These are phyloP conservation scores for Brassica balearica DNA, from an alignment of 441 rosid genomes.

Conservation along the genomic window DNA sequence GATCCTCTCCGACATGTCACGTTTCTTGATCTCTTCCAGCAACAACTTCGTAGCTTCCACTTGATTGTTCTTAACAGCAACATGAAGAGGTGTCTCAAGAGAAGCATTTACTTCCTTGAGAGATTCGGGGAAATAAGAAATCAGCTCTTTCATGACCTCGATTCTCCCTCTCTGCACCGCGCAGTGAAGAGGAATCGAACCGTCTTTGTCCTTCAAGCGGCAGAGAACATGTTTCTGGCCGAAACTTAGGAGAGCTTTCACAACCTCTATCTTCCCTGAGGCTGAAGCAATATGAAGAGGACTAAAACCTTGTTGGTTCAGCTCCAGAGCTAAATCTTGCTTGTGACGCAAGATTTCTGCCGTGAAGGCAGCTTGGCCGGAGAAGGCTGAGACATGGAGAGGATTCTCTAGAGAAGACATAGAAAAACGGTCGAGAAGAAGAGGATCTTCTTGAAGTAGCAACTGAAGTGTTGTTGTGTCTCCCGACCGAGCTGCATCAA, in stretches of 20 bases:
- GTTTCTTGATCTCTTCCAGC: constrained; percentile 22
- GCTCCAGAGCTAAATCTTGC: constrained; percentile 33
- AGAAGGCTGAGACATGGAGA: constrained; percentile 43
- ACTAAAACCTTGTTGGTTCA: constrained; percentile 39
- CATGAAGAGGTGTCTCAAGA: constrained; percentile 39
- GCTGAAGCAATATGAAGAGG: constrained; percentile 51
- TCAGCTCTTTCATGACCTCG: constrained; percentile 14
- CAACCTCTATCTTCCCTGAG: constrained; percentile 37
- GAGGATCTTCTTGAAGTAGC: constrained; percentile 43
- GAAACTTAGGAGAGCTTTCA: constrained; percentile 27
- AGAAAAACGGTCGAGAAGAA: constrained; percentile 39
- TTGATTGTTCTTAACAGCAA: constrained; percentile 38
- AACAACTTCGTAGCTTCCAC: constrained; percentile 33
- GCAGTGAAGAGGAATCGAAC: constrained; percentile 35
- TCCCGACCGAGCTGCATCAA: constrained; percentile 45
- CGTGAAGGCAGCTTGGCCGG: constrained; percentile 40
- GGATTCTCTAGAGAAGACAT: constrained; percentile 36
- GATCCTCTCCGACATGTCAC: not conserved
- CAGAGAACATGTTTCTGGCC: constrained; percentile 11
- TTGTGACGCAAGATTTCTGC: constrained; percentile 34
- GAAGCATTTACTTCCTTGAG: constrained; percentile 16
- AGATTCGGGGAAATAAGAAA: constrained; percentile 22
- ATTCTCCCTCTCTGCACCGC: constrained; percentile 31
- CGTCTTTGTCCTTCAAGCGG: constrained; percentile 43
- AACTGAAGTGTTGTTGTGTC: constrained; percentile 26